Percentiles rank a stretch among this genome's conserved stretches.
Conservation (phyloP, 768 basidiomycete species). For the Mycena indigotica region DNA sequence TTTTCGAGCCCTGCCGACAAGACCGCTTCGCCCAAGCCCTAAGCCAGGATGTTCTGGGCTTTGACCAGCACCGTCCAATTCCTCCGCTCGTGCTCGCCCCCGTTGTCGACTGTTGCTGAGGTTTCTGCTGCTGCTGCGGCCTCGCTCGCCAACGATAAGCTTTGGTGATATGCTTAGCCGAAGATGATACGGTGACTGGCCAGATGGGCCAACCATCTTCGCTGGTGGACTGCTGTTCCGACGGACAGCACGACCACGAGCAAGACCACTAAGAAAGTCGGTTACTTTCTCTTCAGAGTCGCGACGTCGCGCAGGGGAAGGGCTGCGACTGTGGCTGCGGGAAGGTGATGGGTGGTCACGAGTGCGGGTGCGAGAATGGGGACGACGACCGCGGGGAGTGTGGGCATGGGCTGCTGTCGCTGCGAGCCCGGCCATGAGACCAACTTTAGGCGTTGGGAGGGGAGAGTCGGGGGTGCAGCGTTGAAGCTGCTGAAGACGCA, state of each 20-base stretch:
- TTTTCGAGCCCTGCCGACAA: constrained; percentile 46
- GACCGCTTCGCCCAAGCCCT: constrained; percentile 66
- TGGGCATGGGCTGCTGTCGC: constrained; percentile 21
- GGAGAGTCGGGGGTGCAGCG: constrained; percentile 47
- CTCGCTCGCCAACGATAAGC: constrained; percentile 28
- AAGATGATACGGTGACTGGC: constrained; percentile 30
- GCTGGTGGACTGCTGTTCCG: constrained; percentile 51
- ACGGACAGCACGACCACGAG: constrained; percentile 43
- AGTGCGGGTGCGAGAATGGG: no score
- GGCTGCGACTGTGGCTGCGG: constrained; percentile 41
- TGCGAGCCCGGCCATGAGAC: constrained; percentile 34
- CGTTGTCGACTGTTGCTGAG: constrained; percentile 40
- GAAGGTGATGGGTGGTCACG: constrained; percentile 36
- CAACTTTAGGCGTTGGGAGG: constrained; percentile 64
- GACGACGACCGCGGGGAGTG: constrained; percentile 58
- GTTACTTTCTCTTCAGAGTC: constrained; percentile 41
- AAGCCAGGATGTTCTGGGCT: constrained; percentile 59
- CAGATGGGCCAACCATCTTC: constrained; percentile 36
- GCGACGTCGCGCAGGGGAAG: constrained; percentile 41
- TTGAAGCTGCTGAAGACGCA: constrained; percentile 51
- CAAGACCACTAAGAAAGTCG: constrained; percentile 48
- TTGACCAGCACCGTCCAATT: constrained; percentile 47
- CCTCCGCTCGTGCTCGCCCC: constrained; percentile 58
- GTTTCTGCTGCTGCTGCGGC: constrained; percentile 26
- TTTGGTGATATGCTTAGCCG: constrained; percentile 20